These are phyloP conservation scores for Penicillium capsulatum DNA, from an alignment of 2,329 filamentous ascomycete species.

Conservation along the genomic window DNA sequence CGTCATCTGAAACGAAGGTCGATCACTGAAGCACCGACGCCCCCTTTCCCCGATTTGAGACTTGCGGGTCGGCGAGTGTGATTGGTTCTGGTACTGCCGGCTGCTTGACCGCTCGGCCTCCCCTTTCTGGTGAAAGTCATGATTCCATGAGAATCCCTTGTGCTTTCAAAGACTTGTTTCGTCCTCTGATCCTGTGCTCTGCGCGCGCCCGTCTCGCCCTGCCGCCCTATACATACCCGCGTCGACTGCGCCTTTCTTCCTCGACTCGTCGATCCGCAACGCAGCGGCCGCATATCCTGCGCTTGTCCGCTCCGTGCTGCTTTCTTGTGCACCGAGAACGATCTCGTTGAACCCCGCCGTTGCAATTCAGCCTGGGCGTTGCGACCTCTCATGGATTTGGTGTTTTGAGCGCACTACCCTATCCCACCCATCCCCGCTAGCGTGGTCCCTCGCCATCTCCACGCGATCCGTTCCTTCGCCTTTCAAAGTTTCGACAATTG, in stretches of 20 bases:
- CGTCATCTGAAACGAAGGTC: neutral
- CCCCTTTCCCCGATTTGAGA: slow-evolving; percentile 13
- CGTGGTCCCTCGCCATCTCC: neutral
- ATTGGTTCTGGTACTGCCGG: slow-evolving; percentile 21
- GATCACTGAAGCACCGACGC: slow-evolving; percentile 5
- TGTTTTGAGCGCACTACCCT: slow-evolving; percentile 10
- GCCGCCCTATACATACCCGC: neutral
- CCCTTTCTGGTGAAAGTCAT: slow-evolving; percentile 21
- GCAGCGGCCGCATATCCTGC: too few species aligned
- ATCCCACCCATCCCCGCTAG: neutral
- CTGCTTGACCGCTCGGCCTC: slow-evolving; percentile 22
- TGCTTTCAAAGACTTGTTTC: too few species aligned
- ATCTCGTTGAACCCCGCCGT: slow-evolving; percentile 14
- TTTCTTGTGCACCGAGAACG: neutral
- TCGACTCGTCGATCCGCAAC: too few species aligned
- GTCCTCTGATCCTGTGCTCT: neutral
- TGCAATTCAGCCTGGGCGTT: slow-evolving; percentile 15
- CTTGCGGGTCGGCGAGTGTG: slow-evolving; percentile 7
- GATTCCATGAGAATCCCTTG: neutral
- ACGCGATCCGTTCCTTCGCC: neutral
- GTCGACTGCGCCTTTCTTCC: neutral
- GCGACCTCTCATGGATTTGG: slow-evolving; percentile 14
- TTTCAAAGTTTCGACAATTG: slow-evolving; percentile 8
- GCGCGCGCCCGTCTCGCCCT: neutral
- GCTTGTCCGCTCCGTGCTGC: too few species aligned